A percentile compares a stretch with the other conserved stretches of the same genome.
These are phyloP conservation scores for Aspergillus latus DNA, from an alignment of 2,329 filamentous ascomycete genomes.

Conservation along the genomic window DNA sequence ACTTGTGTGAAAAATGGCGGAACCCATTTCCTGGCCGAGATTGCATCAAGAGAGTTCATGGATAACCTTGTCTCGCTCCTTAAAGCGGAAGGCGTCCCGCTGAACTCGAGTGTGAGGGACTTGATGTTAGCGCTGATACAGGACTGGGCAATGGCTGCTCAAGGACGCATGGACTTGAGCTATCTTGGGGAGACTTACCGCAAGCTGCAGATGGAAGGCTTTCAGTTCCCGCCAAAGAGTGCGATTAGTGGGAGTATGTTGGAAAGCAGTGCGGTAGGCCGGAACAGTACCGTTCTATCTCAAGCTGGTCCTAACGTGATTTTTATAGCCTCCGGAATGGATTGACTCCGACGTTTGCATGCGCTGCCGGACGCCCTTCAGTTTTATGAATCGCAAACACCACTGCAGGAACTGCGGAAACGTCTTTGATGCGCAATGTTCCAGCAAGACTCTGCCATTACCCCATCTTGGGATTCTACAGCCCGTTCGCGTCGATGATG, in stretches of 20 bases:
- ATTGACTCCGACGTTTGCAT: slow-evolving; percentile 97
- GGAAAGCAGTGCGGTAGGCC: slow-evolving; percentile 85
- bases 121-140: slow-evolving; percentile 95
- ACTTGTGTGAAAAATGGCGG: slow-evolving; percentile 99
- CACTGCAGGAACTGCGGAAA: slow-evolving; percentile 98
- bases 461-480: slow-evolving; percentile 91
- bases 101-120: slow-evolving; percentile 80
- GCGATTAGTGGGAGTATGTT: slow-evolving; percentile 96
- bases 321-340: slow-evolving; percentile 83
- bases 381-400: slow-evolving; percentile 97
- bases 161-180: slow-evolving; percentile 75
- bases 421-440: slow-evolving; percentile 95
- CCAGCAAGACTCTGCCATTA: slow-evolving; percentile 80
- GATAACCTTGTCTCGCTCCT: slow-evolving; percentile 91
- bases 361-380: slow-evolving; percentile 92
- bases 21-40: slow-evolving; percentile 89
- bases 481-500: slow-evolving; percentile 91
- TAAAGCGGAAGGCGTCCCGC: slow-evolving; percentile 71
- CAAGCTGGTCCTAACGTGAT: slow-evolving; percentile 12
- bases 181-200: slow-evolving; percentile 90
- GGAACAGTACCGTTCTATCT: background rate
- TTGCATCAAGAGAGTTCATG: slow-evolving; percentile 97
- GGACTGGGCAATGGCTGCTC: slow-evolving; percentile 85
- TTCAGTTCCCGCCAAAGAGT: slow-evolving; percentile 81
- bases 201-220: slow-evolving; percentile 78